Conservation (phyloP, 257 asterid species). For the Rhazya stricta region DNA sequence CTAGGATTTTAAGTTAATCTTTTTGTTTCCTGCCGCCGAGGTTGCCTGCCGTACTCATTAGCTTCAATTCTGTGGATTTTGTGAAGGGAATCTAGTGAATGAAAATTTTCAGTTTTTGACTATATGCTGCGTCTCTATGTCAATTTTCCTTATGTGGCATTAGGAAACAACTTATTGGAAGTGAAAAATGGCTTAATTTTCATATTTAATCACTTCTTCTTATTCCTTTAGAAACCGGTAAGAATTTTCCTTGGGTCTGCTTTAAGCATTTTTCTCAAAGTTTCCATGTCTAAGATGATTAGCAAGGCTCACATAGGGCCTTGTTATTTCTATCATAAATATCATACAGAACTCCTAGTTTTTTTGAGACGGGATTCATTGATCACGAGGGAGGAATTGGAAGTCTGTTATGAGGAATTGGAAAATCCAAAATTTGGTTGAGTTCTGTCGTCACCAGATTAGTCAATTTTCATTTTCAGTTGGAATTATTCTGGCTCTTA, state of each 20-base stretch:
- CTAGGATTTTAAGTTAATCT: not conserved
- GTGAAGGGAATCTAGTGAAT: not conserved
- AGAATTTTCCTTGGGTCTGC: not conserved
- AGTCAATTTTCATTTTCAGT: not conserved
- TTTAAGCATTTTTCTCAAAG: not conserved
- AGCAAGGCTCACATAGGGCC: not conserved
- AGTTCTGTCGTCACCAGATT: not conserved
- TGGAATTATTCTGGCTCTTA: not conserved
- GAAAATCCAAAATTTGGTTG: not conserved
- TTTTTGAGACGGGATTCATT: not conserved
- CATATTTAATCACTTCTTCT: not conserved
- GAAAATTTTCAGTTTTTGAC: not conserved
- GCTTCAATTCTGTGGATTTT: not conserved
- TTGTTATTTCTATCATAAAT: not conserved
- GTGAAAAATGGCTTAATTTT: not conserved
- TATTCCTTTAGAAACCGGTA: not conserved
- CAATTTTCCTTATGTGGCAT: not conserved
- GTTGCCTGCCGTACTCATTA: not conserved
- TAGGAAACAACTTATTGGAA: not conserved
- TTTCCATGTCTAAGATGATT: not conserved
- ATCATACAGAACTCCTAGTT: not conserved
- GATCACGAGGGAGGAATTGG: not conserved
- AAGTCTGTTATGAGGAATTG: not conserved
- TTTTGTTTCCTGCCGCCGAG: not conserved
- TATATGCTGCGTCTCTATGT: not conserved